Percentiles rank a stretch among this genome's conserved stretches.
Conservation (phyloP, 2,329 filamentous ascomycete genomes). For the Drechslerella stenobrocha region DNA sequence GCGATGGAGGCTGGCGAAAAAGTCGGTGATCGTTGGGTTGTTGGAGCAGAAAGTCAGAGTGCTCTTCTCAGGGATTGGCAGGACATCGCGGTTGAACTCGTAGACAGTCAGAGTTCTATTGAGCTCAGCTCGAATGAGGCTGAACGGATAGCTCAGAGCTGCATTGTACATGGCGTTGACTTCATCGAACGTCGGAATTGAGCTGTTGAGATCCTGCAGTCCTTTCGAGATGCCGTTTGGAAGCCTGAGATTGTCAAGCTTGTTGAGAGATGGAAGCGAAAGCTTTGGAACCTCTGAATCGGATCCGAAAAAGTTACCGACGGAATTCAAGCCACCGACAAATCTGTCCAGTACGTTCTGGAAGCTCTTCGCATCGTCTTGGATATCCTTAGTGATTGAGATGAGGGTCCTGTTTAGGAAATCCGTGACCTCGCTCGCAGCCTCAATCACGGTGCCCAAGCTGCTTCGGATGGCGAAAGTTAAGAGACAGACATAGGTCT, state of each 20-base stretch:
- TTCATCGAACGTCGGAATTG: slow-evolving; percentile 79
- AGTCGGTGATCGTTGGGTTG: slow-evolving; percentile 76
- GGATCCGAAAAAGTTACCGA: slow-evolving; percentile 60
- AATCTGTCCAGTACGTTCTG: slow-evolving; percentile 59
- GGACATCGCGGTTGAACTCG: slow-evolving; percentile 73
- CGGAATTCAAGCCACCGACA: slow-evolving; percentile 63
- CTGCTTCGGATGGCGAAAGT: slow-evolving; percentile 79
- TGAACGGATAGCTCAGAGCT: slow-evolving; percentile 76
- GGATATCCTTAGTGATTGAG: slow-evolving; percentile 58
- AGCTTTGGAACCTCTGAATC: slow-evolving; percentile 60
- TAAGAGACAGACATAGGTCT: slow-evolving; percentile 87
- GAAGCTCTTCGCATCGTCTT: slow-evolving; percentile 58
- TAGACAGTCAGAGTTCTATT: slow-evolving; percentile 72
- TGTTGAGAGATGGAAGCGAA: slow-evolving; percentile 68
- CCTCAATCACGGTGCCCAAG: slow-evolving; percentile 69
- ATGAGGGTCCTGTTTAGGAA: slow-evolving; percentile 64
- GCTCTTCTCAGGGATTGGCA: slow-evolving; percentile 83
- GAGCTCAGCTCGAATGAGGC: slow-evolving; percentile 70
- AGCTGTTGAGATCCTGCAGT: slow-evolving; percentile 72
- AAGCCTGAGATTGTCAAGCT: slow-evolving; percentile 71
- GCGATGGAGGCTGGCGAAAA: slow-evolving; percentile 73
- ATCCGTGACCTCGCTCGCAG: slow-evolving; percentile 65
- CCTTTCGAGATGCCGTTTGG: slow-evolving; percentile 61
- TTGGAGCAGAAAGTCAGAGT: slow-evolving; percentile 83
- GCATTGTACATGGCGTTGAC: slow-evolving; percentile 74